phyloP scores from a whole-genome alignment of 495 filamentous ascomycete genomes.

The Hypomontagnella submonticulosa region DNA sequence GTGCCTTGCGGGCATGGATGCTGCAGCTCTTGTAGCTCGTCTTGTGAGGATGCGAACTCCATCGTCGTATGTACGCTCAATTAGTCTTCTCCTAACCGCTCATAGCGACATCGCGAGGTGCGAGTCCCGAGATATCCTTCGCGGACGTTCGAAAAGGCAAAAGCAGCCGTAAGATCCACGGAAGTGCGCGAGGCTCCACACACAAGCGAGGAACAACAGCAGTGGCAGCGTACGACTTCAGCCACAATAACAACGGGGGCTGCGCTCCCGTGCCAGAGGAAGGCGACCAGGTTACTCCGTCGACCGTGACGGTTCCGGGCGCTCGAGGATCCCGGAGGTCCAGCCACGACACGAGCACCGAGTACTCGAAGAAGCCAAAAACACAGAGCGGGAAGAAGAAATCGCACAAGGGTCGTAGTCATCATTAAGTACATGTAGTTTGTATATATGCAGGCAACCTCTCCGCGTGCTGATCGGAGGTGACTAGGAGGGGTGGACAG shows the following conservation, averaged over 20 bases:
- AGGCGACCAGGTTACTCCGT: constrained; percentile 33
- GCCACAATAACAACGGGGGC: constrained; percentile 33
- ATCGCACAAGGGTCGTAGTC: constrained; percentile 43
- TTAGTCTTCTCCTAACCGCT: constrained; percentile 22
- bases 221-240: constrained; percentile 36
- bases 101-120: constrained; percentile 38
- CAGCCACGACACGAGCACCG: constrained; percentile 38
- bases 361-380: constrained; percentile 47
- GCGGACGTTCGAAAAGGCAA: constrained; percentile 46
- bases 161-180: constrained; percentile 42
- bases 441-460: constrained; percentile 22
- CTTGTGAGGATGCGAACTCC: constrained; percentile 40
- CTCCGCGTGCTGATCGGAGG: not conserved
- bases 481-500: not conserved
- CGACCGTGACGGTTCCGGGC: constrained; percentile 29
- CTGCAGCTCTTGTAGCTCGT: constrained; percentile 54
- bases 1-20: constrained; percentile 56
- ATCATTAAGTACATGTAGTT: constrained; percentile 41
- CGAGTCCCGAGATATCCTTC: constrained; percentile 46
- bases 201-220: constrained; percentile 36
- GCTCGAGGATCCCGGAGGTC: constrained; percentile 37
- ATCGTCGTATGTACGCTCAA: not conserved
- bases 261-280: constrained; percentile 43
- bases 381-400: constrained; percentile 44
- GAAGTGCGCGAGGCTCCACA: constrained; percentile 24